Conservation (phyloP, 1,284 basidiomycete genomes). For the Veloboletus limbatus region DNA sequence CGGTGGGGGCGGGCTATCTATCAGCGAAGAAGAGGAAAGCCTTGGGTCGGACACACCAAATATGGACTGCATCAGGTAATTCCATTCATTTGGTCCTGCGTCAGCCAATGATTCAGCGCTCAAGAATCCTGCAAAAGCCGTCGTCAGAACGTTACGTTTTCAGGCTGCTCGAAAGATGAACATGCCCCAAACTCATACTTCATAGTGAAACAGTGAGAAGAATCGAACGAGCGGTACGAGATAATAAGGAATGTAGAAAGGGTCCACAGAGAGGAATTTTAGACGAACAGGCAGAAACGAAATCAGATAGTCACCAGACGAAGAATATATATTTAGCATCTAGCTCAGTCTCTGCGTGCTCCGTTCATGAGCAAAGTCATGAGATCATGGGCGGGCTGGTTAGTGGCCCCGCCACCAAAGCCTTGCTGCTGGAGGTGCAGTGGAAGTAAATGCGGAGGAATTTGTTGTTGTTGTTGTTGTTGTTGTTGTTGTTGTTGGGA, state of each 20-base stretch:
- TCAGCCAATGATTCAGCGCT: no score
- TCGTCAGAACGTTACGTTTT: no score
- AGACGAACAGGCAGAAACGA: slow-evolving; percentile 8
- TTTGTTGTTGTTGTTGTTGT: slow-evolving; percentile 40
- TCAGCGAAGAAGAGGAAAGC: no score
- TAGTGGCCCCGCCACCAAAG: slow-evolving; percentile 41
- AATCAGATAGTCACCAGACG: slow-evolving; percentile 14
- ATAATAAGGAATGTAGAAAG: slow-evolving; percentile 33
- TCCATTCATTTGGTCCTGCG: no score
- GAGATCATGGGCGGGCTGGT: slow-evolving; percentile 64
- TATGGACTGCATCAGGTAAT: no score
- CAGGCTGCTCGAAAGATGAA: no score
- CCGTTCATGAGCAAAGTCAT: slow-evolving; percentile 80
- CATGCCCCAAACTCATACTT: slow-evolving; percentile 28
- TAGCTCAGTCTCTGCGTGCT: slow-evolving; percentile 53
- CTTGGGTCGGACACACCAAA: no score
- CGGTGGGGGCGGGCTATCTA: no score
- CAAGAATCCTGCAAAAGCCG: no score
- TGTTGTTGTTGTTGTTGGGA: slow-evolving; percentile 42
- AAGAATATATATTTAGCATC: slow-evolving; percentile 19
- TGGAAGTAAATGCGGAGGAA: slow-evolving; percentile 58
- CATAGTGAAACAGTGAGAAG: slow-evolving; percentile 29
- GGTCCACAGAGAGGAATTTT: slow-evolving; percentile 21
- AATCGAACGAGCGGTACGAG: slow-evolving; percentile 26
- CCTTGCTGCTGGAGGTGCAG: slow-evolving; percentile 61